Evolutionary conservation across 192 early-diverging fungal genomes (phyloP).

Genomic region (Podila epicladia): DNA sequence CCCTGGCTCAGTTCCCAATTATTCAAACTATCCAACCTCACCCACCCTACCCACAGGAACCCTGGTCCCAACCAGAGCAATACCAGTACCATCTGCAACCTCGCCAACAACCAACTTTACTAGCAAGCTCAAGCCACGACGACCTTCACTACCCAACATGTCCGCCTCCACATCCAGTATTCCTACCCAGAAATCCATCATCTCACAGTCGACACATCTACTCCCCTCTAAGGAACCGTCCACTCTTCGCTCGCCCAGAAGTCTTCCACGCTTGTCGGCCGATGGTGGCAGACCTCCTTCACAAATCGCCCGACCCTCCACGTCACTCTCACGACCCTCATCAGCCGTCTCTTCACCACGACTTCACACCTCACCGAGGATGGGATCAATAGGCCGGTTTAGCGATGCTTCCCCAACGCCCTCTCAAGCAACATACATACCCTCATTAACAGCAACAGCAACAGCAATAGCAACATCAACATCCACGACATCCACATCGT

Average conservation of each 20-base stretch:
- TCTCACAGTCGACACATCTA: neutral
- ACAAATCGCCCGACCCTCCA: constrained; percentile 16
- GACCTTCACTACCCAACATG: constrained; percentile 23
- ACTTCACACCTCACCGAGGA: neutral
- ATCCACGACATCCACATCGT: constrained; percentile 1
- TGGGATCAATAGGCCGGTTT: constrained; percentile 10
- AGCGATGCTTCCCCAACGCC: constrained; percentile 3
- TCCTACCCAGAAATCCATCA: constrained; percentile 9
- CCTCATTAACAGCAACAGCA: neutral
- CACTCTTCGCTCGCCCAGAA: neutral
- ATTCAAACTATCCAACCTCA: neutral
- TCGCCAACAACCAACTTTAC: neutral
- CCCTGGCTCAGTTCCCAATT: neutral
- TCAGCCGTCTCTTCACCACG: constrained; percentile 17
- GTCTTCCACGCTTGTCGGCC: constrained; percentile 4
- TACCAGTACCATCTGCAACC: neutral
- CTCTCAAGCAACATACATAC: neutral
- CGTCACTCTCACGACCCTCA: constrained; percentile 3
- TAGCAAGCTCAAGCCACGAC: constrained; percentile 20
- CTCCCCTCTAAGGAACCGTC: constrained; percentile 1
- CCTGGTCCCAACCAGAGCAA: neutral
- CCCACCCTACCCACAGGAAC: neutral
- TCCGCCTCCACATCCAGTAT: constrained; percentile 13
- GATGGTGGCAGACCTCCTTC: neutral
- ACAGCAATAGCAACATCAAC: neutral